A percentile compares a stretch with the other conserved stretches of the same genome.
phyloP scores from a whole-genome alignment of 352 stramenopile species.

The Pythium phragmitis region DNA sequence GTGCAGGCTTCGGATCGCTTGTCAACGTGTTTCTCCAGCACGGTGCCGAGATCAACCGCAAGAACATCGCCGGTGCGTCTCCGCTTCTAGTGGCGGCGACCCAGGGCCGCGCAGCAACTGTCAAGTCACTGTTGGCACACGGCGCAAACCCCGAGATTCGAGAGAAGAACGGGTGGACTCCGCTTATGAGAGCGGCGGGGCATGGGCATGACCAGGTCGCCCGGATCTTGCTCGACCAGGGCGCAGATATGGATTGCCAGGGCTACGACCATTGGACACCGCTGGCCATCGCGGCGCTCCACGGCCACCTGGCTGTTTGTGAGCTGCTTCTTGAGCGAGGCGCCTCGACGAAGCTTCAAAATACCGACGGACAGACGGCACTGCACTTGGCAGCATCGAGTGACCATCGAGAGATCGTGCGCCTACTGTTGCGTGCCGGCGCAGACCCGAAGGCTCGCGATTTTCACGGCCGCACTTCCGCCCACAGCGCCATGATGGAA shows the following conservation, averaged over 20 bases:
- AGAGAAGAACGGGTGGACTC: background rate
- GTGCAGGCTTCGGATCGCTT: background rate
- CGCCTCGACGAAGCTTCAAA: background rate
- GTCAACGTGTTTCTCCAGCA: background rate
- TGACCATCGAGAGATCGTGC: background rate
- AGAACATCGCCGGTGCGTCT: background rate
- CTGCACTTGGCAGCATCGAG: background rate
- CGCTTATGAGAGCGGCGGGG: background rate
- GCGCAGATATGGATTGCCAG: background rate
- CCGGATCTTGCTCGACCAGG: constrained; percentile 1
- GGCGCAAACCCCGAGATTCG: background rate
- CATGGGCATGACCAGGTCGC: background rate
- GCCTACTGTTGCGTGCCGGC: background rate
- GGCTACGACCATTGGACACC: constrained; percentile 6
- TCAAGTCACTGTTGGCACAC: background rate
- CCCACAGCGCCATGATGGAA: background rate
- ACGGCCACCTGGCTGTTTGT: constrained; percentile 2
- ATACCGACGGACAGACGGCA: background rate
- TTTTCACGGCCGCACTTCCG: constrained; percentile 2
- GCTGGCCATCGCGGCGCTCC: background rate
- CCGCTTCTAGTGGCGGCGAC: background rate
- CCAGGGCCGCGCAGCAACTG: background rate
- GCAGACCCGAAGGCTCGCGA: constrained; percentile 4
- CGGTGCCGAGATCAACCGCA: background rate
- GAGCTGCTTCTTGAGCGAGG: background rate